These are phyloP conservation scores for Pichia sp. DNA, from an alignment of 1,139 yeast genomes.

Conservation along the genomic window DNA sequence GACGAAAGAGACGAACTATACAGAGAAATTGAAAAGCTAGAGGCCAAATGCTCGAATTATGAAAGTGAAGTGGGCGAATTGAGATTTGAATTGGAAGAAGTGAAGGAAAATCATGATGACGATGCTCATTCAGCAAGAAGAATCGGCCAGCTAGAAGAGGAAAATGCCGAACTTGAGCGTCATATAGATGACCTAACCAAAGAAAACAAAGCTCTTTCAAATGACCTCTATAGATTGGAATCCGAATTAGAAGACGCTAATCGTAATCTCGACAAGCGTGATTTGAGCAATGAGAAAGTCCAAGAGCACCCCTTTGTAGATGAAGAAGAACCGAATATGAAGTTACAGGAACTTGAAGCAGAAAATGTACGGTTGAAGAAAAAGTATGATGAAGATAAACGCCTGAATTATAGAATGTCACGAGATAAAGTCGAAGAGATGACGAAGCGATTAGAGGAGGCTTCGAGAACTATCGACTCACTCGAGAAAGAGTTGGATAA, in stretches of 20 bases:
- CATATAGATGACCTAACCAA: conserved; percentile 7
- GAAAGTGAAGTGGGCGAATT: conserved; percentile 19
- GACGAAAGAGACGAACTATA: conserved; percentile 18
- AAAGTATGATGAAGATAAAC: conserved; percentile 12
- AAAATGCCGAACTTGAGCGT: conserved; percentile 8
- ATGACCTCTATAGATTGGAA: conserved; percentile 7
- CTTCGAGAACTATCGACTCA: conserved; percentile 16
- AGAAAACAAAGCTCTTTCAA: neutral
- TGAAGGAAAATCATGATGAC: neutral
- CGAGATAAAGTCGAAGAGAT: conserved; percentile 14
- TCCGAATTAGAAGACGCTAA: conserved; percentile 17
- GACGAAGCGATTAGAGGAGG: conserved; percentile 14
- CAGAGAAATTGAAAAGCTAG: conserved; percentile 1
- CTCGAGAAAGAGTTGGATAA: conserved; percentile 10
- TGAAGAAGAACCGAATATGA: conserved; percentile 10
- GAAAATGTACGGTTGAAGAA: conserved; percentile 19
- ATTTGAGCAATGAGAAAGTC: conserved; percentile 13
- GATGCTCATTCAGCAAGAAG: conserved; percentile 14
- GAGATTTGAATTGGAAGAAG: conserved; percentile 13
- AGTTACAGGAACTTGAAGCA: conserved; percentile 19
- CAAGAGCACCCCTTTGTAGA: conserved; percentile 20
- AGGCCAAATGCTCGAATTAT: conserved; percentile 14
- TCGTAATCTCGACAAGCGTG: conserved; percentile 13
- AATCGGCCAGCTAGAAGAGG: conserved; percentile 13
- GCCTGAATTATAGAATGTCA: conserved; percentile 10